A percentile compares a stretch with the other conserved stretches of the same genome.
Evolutionary conservation across 306 rosid genomes (phyloP).

Genomic region (Cucurbita pepo): DNA sequence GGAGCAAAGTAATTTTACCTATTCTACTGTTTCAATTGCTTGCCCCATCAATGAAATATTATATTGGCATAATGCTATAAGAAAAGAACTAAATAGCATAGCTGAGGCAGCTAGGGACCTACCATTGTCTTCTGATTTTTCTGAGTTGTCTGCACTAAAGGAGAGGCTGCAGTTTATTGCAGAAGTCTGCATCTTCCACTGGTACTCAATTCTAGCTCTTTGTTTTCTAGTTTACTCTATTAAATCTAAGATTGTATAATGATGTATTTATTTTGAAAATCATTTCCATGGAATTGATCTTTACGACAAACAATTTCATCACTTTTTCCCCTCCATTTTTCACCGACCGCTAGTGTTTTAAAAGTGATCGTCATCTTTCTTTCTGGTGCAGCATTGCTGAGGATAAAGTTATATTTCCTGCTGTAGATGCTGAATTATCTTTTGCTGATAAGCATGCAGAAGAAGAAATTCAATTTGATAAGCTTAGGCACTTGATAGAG

Average conservation of each 20-base stretch:
- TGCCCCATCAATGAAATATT: slow-evolving; percentile 87
- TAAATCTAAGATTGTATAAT: background rate
- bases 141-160: slow-evolving; percentile 65
- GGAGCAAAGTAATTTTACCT: slow-evolving; percentile 32
- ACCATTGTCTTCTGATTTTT: slow-evolving; percentile 44
- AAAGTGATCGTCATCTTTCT: slow-evolving; percentile 3
- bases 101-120: slow-evolving; percentile 34
- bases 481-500: slow-evolving; percentile 72
- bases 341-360: background rate
- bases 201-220: slow-evolving; percentile 27
- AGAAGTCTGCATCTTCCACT: slow-evolving; percentile 94
- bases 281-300: background rate
- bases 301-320: background rate
- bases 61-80: slow-evolving; percentile 95
- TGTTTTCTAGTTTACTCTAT: background rate
- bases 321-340: background rate
- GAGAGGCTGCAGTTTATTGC: slow-evolving; percentile 87
- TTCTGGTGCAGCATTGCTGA: slow-evolving; percentile 76
- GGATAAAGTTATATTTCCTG: slow-evolving; percentile 94
- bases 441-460: slow-evolving; percentile 74
- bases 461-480: slow-evolving; percentile 90
- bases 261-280: background rate
- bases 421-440: slow-evolving; percentile 79
- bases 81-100: slow-evolving; percentile 71
- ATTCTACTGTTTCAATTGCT: slow-evolving; percentile 28